Percentiles rank a stretch among this genome's conserved stretches.
Evolutionary conservation across 768 basidiomycete genomes (phyloP).

Genomic region (Pulveroboletus sp.): DNA sequence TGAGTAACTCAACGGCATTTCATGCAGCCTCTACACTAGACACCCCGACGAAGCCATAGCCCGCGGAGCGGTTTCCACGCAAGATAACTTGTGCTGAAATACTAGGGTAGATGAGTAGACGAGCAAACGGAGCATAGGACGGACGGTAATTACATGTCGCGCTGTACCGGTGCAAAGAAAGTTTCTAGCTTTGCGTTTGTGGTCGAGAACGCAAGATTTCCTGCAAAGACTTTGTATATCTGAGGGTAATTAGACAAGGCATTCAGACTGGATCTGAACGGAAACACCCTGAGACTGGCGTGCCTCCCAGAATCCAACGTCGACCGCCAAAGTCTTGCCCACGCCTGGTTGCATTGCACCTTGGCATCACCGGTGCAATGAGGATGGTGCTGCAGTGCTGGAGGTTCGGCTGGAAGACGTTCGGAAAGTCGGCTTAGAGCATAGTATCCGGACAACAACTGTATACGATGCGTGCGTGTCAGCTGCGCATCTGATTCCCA

Average conservation of each 20-base stretch:
- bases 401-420: constrained; percentile 41
- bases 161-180: neutral
- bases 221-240: neutral
- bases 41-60: neutral
- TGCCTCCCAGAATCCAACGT: constrained; percentile 39
- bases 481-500: constrained; percentile 50
- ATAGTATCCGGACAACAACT: constrained; percentile 53
- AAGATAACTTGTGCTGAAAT: neutral
- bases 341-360: constrained; percentile 44
- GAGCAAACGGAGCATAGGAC: neutral
- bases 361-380: constrained; percentile 38
- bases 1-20: neutral
- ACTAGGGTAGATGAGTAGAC: neutral
- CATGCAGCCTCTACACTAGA: neutral
- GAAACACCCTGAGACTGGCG: constrained; percentile 36
- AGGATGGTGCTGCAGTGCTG: constrained; percentile 39
- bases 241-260: neutral
- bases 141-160: neutral
- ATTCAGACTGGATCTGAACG: too few species aligned
- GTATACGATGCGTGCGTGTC: constrained; percentile 47
- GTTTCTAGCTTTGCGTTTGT: neutral
- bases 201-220: neutral
- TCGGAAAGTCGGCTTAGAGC: constrained; percentile 45
- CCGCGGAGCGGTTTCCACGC: neutral
- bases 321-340: constrained; percentile 44